These are phyloP conservation scores for Epichloe baconii DNA, from an alignment of 2,329 filamentous ascomycete species.

Conservation along the genomic window DNA sequence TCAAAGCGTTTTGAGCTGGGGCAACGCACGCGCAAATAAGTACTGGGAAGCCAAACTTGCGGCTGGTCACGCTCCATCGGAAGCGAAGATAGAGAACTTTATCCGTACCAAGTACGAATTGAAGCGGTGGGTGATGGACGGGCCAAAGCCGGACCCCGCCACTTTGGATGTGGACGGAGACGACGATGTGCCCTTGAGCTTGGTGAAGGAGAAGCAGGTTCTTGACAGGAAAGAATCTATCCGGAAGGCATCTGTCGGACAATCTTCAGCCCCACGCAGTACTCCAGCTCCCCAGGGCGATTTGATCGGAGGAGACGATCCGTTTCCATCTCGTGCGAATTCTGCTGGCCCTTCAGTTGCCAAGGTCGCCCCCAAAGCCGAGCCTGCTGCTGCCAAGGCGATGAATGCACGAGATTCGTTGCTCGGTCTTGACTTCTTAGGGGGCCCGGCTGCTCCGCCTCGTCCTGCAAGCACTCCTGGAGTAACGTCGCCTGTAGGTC, in stretches of 20 bases:
- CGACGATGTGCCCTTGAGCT: constrained; percentile 58
- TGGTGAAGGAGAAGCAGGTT: constrained; percentile 54
- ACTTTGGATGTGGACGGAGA: constrained; percentile 74
- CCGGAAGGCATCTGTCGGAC: constrained; percentile 45
- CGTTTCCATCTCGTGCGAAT: constrained; percentile 56
- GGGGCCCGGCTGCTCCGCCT: constrained; percentile 56
- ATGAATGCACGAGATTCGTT: constrained; percentile 78
- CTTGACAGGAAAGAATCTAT: constrained; percentile 46
- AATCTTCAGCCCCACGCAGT: constrained; percentile 22
- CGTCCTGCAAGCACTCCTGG: constrained; percentile 72
- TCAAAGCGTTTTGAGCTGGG: constrained; percentile 88
- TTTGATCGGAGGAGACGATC: constrained; percentile 68
- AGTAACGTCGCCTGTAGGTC: constrained; percentile 42
- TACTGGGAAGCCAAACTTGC: constrained; percentile 97
- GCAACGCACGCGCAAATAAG: constrained; percentile 92
- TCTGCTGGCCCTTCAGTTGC: constrained; percentile 54
- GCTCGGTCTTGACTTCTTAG: constrained; percentile 85
- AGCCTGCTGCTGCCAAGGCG: constrained; percentile 52
- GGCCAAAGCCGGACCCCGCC: constrained; percentile 82
- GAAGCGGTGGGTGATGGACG: constrained; percentile 99
- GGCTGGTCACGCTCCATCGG: constrained; percentile 79
- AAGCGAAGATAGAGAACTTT: constrained; percentile 98
- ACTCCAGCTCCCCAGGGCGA: constrained; percentile 47
- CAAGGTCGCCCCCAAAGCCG: constrained; percentile 45
- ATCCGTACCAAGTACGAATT: constrained; percentile 98